These are phyloP conservation scores for Linnemannia schmuckeri DNA, from an alignment of 192 early-diverging fungal genomes.

Conservation along the genomic window DNA sequence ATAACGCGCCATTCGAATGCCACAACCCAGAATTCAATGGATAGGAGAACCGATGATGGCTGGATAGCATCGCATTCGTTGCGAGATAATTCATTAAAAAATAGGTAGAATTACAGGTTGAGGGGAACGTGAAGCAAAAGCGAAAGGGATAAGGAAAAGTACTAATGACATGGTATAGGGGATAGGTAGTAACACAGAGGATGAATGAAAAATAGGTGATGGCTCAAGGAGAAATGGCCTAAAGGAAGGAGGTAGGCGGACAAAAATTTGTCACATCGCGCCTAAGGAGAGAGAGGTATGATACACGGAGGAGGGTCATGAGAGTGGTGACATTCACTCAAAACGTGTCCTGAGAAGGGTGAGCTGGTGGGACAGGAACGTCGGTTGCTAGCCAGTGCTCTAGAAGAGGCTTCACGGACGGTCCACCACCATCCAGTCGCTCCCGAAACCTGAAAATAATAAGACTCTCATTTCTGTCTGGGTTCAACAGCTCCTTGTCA, in stretches of 20 bases:
- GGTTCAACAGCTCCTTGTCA: conserved; percentile 59
- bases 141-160: too few relatives aligned
- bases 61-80: neutral
- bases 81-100: neutral
- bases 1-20: too few relatives aligned
- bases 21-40: too few relatives aligned
- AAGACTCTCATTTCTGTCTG: conserved; percentile 49
- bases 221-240: too few relatives aligned
- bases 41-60: neutral
- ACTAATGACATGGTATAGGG: too few relatives aligned
- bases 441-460: conserved; percentile 55
- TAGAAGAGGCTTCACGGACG: conserved; percentile 44
- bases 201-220: too few relatives aligned
- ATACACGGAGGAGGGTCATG: neutral
- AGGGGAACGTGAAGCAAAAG: neutral
- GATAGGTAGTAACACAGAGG: too few relatives aligned
- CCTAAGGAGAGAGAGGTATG: neutral
- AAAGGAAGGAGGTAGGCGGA: neutral
- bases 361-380: neutral
- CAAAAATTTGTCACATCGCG: neutral
- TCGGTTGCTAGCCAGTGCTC: conserved; percentile 52
- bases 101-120: neutral
- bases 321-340: neutral
- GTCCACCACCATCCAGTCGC: conserved; percentile 51
- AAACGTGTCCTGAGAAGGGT: neutral